Percentiles rank a stretch among this genome's conserved stretches.
Evolutionary conservation across 2,329 filamentous ascomycete species (phyloP).

Genomic region (Chlorencoelia australis): DNA sequence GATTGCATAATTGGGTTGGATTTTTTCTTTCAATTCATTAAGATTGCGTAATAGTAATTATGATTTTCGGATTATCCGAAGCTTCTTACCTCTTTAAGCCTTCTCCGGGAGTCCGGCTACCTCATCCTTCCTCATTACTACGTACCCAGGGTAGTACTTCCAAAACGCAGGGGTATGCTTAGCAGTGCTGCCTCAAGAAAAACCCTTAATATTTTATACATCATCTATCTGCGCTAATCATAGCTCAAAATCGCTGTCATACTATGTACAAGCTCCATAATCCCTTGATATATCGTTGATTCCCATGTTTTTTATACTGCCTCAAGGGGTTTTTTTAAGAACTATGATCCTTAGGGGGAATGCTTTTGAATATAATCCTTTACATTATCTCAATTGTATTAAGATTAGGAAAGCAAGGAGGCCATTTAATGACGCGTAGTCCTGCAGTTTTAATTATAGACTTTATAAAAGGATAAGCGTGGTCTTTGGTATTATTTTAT

Average conservation of each 20-base stretch:
- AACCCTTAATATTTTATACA: neutral
- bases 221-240: neutral
- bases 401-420: neutral
- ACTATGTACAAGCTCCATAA: neutral
- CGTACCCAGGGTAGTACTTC: neutral
- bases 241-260: neutral
- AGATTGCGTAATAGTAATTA: no score
- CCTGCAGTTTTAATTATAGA: neutral
- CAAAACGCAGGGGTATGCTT: neutral
- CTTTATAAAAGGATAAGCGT: neutral
- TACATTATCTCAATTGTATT: no score
- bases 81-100: no score
- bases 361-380: neutral
- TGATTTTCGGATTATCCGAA: no score
- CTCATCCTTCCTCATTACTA: no score
- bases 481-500: neutral
- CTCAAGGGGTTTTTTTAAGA: neutral
- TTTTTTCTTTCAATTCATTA: no score
- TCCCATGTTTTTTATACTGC: no score
- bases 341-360: neutral
- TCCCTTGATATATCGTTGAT: no score
- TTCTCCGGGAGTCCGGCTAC: no score
- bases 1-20: no score
- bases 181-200: neutral
- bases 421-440: neutral